Conservation (phyloP, 495 filamentous ascomycete genomes). For the Trichodelitschia bisporula region DNA sequence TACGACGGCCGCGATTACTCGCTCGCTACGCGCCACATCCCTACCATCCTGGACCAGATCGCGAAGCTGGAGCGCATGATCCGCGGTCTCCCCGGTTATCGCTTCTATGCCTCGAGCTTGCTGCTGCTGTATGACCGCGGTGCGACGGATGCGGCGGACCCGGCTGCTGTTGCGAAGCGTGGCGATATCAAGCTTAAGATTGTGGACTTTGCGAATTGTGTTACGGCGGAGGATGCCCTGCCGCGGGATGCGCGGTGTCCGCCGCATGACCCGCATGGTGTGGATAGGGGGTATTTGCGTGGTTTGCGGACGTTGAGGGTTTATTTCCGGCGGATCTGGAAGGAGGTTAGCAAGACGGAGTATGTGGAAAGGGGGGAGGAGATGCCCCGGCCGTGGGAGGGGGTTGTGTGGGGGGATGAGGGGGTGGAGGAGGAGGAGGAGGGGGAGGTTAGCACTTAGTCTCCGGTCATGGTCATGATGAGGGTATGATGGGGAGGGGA, state of each 20-base stretch:
- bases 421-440: no score
- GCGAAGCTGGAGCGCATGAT: constrained; percentile 63
- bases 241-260: constrained; percentile 38
- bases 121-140: constrained; percentile 86
- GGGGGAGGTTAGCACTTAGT: no score
- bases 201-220: constrained; percentile 94
- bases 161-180: constrained; percentile 13
- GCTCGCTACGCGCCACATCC: constrained; percentile 63
- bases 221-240: constrained; percentile 55
- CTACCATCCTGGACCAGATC: constrained; percentile 63
- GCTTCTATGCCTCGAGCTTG: constrained; percentile 87
- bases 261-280: constrained; percentile 49
- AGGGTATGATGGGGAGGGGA: no score
- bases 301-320: constrained; percentile 54
- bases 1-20: constrained; percentile 67
- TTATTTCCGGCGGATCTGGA: constrained; percentile 76
- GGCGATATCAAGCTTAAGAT: constrained; percentile 74
- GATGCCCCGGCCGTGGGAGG: no score
- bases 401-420: no score
- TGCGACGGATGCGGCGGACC: constrained; percentile 3
- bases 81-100: constrained; percentile 51
- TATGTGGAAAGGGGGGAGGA: no score
- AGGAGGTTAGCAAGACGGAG: no score
- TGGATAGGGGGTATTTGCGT: constrained; percentile 75
- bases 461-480: no score